Base-by-base conservation (phyloP, 176 grass and related monocot genomes). In the Aegilops tauschii region DNA sequence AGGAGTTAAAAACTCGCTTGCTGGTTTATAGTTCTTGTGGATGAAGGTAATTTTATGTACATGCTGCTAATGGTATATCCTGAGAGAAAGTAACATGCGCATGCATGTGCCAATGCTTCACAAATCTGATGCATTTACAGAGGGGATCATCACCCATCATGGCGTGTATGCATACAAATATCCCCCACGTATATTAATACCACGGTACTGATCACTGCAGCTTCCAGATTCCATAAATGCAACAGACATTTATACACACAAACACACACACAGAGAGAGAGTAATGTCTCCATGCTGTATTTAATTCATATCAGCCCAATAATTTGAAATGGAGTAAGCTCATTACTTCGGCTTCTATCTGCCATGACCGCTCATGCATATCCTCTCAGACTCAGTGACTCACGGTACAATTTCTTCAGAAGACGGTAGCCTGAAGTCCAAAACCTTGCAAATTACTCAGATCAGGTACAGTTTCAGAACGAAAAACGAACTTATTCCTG, bases 141-240 rank as follows among this genome's bases (percentile, higher is more conserved):
- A 45, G 35, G 17, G 27, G 35, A 8, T 23, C 70, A 73, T 27
- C 70, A 3, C 29, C 75, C 61, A 65, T 76, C 27, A 82, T 71
- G 50, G 14, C 63, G 54, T 75, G 10, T 73, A 20, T 78, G 30
- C 9, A 30, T 80, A 80, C 47, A 86, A 32, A 84, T 42, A 69
- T 52, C 79, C 81, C 61, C 61, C 50, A 58, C 54, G 30, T 64
- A 65, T 71, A 83, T 79, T 87, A 86, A 90, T 73, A 58, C 65
- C 65, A 72, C 70, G 10, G 69, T 77, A 73, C 89, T 73, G 32
- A 49, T 34, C 42, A 25, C 30, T 65, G 79, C 80, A 90, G 89
- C 89, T 83, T 90, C 89, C 74, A 90, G 39, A 45, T 79, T 79
- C 73, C 25, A 59, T 72, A 73, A 65, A 34, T 73, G 39, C 86